Evolutionary conservation across 2,329 filamentous ascomycete species (phyloP).

Genomic region (Microcyclosporella mali): DNA sequence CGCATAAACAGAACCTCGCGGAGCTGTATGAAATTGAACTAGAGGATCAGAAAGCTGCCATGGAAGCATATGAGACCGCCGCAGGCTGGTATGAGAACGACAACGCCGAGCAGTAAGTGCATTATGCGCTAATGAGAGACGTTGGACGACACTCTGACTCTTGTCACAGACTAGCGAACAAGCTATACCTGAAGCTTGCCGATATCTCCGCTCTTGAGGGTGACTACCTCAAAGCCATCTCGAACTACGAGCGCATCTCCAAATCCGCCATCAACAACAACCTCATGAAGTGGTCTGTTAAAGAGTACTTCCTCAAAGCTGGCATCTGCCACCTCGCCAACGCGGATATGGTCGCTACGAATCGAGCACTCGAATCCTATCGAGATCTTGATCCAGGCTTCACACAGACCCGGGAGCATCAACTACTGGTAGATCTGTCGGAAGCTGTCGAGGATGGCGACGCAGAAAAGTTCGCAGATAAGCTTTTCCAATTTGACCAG

Average conservation of each 20-base stretch:
- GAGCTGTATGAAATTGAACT: slow-evolving; percentile 81
- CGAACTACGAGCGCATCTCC: slow-evolving; percentile 78
- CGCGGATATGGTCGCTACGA: slow-evolving; percentile 70
- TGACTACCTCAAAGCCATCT: slow-evolving; percentile 79
- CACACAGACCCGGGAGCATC: slow-evolving; percentile 68
- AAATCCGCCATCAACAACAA: slow-evolving; percentile 73
- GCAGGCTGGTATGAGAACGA: slow-evolving; percentile 86
- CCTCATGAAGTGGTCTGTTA: slow-evolving; percentile 87
- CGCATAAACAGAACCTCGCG: slow-evolving; percentile 81
- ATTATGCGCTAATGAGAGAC: slow-evolving; percentile 2
- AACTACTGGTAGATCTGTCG: slow-evolving; percentile 70
- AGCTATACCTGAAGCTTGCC: slow-evolving; percentile 85
- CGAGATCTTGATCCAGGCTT: slow-evolving; percentile 74
- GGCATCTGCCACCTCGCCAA: slow-evolving; percentile 80
- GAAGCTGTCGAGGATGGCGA: slow-evolving; percentile 71
- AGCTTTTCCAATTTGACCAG: slow-evolving; percentile 83
- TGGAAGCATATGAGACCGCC: slow-evolving; percentile 77
- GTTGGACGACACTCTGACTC: slow-evolving; percentile 1
- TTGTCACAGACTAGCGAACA: slow-evolving; percentile 69
- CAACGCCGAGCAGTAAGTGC: slow-evolving; percentile 69
- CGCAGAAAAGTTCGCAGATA: slow-evolving; percentile 76
- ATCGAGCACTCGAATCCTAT: slow-evolving; percentile 76
- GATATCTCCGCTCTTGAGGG: slow-evolving; percentile 75
- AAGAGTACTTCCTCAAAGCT: slow-evolving; percentile 91
- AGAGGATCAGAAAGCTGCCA: slow-evolving; percentile 68